Evolutionary conservation across 1,284 basidiomycete genomes (phyloP).

Genomic region (Leccinum pachyderme): DNA sequence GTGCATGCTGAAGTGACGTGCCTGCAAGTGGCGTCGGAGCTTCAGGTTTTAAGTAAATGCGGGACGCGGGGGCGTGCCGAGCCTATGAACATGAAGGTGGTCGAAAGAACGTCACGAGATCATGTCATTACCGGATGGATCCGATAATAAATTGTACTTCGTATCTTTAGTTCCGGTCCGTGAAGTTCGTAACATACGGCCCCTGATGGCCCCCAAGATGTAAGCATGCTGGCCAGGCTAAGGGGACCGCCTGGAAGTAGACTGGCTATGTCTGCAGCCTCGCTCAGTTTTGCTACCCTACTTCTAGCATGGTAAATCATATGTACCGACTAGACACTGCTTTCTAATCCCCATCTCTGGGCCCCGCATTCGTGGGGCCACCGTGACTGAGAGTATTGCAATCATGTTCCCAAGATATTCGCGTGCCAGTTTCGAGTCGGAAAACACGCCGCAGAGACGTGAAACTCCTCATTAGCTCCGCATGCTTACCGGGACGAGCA

Average conservation of each 20-base stretch:
- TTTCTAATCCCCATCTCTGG: neutral
- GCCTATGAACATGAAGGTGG: neutral
- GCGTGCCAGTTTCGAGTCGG: neutral
- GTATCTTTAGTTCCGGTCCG: too few species aligned
- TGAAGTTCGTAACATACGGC: too few species aligned
- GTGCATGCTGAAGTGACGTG: slow-evolving; percentile 17
- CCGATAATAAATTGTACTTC: neutral
- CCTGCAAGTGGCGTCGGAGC: neutral
- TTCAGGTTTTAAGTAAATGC: neutral
- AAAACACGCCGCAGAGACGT: neutral
- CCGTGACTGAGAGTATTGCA: too few species aligned
- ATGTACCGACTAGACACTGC: neutral
- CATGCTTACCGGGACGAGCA: neutral
- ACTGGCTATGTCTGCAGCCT: neutral
- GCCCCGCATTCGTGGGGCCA: neutral
- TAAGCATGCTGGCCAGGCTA: too few species aligned
- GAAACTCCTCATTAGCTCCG: neutral
- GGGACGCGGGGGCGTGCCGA: neutral
- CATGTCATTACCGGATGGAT: neutral
- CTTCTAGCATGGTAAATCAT: neutral
- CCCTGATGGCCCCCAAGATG: too few species aligned
- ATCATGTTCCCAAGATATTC: neutral
- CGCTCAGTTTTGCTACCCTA: neutral
- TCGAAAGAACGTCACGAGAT: neutral
- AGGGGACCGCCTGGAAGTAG: neutral